Conservation (phyloP, 164 flowering plant species). For the Vitis rupestris region DNA sequence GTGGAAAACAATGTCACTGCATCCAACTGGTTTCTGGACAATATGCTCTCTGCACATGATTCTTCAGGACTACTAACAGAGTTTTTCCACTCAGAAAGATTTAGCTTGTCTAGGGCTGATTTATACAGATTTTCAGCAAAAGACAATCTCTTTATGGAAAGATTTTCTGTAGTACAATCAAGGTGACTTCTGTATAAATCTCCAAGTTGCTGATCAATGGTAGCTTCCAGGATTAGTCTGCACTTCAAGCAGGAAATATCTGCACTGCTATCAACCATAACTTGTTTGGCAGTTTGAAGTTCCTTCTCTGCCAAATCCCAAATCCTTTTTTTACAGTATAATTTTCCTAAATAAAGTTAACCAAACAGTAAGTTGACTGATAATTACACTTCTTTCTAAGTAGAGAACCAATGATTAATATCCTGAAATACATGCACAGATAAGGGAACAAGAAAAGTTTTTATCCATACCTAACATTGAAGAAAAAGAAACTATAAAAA, state of each 20-base stretch:
- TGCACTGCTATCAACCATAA: conserved; percentile 17
- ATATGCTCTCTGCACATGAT: conserved; percentile 6
- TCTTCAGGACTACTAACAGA: conserved; percentile 22
- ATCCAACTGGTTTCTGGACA: conserved; percentile 3
- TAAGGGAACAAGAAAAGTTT: neutral
- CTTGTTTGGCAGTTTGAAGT: conserved; percentile 39
- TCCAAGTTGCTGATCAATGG: conserved; percentile 52
- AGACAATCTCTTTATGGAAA: conserved; percentile 18
- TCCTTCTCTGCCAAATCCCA: conserved; percentile 51
- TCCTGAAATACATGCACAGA: neutral
- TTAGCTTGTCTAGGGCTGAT: conserved; percentile 43
- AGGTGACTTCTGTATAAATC: conserved; percentile 32
- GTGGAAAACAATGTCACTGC: conserved; percentile 3
- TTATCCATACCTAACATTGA: conserved; percentile 59
- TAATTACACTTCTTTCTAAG: neutral
- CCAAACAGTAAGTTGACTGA: neutral
- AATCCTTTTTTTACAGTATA: conserved; percentile 40
- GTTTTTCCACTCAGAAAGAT: conserved; percentile 38
- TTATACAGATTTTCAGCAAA: conserved; percentile 36
- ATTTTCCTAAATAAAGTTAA: conserved; percentile 40
- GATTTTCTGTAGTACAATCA: conserved; percentile 7
- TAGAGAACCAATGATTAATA: neutral
- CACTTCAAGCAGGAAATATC: conserved; percentile 46
- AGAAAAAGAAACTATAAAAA: conserved; percentile 65
- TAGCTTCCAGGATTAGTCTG: conserved; percentile 36